These are phyloP conservation scores for Phytophthora cactorum DNA, from an alignment of 352 stramenopile species.

Conservation along the genomic window DNA sequence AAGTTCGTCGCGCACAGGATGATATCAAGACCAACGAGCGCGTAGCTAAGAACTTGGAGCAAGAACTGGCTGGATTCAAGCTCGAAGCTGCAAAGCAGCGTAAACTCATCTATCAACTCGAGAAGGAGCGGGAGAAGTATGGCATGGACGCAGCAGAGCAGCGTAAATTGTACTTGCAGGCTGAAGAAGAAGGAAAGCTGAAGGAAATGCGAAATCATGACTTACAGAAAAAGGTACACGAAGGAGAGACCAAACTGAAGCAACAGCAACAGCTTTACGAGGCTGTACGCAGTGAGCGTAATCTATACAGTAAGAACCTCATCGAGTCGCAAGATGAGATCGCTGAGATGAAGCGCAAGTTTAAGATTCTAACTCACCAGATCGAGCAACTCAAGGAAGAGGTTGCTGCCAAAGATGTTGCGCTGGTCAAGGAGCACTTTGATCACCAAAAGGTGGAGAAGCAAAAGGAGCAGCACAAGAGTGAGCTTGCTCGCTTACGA, in stretches of 20 bases:
- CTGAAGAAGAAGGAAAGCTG: constrained; percentile 82
- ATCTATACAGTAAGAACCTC: constrained; percentile 96
- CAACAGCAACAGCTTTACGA: constrained; percentile 98
- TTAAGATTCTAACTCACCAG: constrained; percentile 97
- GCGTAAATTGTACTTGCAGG: constrained; percentile 82
- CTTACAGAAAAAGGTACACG: constrained; percentile 89
- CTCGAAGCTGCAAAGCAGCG: constrained; percentile 87
- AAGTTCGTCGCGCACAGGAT: constrained; percentile 86
- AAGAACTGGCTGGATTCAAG: constrained; percentile 86
- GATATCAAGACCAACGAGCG: constrained; percentile 94
- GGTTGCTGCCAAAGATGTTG: constrained; percentile 94
- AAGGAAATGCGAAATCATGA: constrained; percentile 86
- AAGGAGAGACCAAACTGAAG: constrained; percentile 95
- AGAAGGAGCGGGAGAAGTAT: constrained; percentile 94
- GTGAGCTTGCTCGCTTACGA: constrained; percentile 92
- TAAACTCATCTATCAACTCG: constrained; percentile 92
- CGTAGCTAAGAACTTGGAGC: constrained; percentile 87
- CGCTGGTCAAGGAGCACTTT: constrained; percentile 96
- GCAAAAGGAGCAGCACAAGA: constrained; percentile 93
- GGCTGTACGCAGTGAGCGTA: constrained; percentile 92
- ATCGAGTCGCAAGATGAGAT: constrained; percentile 97
- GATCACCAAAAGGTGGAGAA: constrained; percentile 96
- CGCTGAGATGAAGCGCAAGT: constrained; percentile 96
- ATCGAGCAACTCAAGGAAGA: constrained; percentile 98
- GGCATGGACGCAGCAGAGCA: constrained; percentile 89